Base-by-base conservation (phyloP, 495 filamentous ascomycete species). In the Xylaria curta region DNA sequence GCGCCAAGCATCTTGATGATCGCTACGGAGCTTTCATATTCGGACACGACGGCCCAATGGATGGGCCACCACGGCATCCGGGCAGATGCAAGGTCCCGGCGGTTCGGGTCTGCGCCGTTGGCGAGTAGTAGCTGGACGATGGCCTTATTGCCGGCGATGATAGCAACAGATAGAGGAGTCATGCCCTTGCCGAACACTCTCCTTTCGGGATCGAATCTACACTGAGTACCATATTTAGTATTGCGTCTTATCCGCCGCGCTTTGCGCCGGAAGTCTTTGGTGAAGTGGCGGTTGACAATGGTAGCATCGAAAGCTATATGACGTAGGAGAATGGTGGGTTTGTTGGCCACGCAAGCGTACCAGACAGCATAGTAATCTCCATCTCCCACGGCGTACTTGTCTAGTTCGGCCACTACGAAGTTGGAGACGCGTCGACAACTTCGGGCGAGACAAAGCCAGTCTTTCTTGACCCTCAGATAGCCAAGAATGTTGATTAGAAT, bases 291-390 rank as follows among this genome's bases (percentile, higher is more conserved):
- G 42, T 66, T 60, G 28, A 71, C 42, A 13, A 60, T 5, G 15
- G 62, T 15, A 21, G 61, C n/a, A 44, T 66, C 40, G 1, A 9
- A 17, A n/a, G 33, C 7, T 31, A 71, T 59, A 0, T 38, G 51
- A 1, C 19, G 61, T 2, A 15, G 15, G 15, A 71, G 53, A 19
- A 71, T 38, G 24, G 15, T 24, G n/a, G 17, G 17, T 0, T 66
- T 71, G 31, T 26, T 46, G 33, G 38, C 19, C 9, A 60, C 61
- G 36, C 69, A 71, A 3, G 59, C 61, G 40, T 71, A 60, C 69
- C 69, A 71, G 19, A 71, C 28, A 7, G 69, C 61, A n/a, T 59
- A 71, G 40, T 33, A 19, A 2, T 9, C 0, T 1, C n/a, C 8
- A 2, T 66, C 51, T 19, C n/a, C 12, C 0, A 28, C 21, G n/a